phyloP scores from a whole-genome alignment of 176 grass and related monocot species.

The Lolium perenne region DNA sequence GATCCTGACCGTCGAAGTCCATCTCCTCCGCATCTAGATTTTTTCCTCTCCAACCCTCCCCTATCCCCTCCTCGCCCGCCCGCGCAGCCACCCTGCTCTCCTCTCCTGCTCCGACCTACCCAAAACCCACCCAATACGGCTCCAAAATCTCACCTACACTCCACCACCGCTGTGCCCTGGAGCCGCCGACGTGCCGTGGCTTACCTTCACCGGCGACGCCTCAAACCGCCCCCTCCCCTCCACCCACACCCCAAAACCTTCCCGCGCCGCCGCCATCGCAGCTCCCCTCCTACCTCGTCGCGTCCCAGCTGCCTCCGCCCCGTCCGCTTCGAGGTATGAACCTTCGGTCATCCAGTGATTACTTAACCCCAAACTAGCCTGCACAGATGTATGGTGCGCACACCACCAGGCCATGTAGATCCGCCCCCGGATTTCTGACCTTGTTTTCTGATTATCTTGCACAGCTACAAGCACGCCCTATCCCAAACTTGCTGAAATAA shows the following conservation, averaged over 20 bases:
- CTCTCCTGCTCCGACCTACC: conserved; percentile 14
- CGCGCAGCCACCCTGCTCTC: conserved; percentile 24
- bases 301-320: neutral
- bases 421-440: neutral
- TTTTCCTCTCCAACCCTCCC: neutral
- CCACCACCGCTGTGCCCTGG: neutral
- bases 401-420: neutral
- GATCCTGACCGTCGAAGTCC: neutral
- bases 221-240: neutral
- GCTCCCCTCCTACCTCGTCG: neutral
- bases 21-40: neutral
- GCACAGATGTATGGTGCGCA: neutral
- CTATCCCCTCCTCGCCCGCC: conserved; percentile 20
- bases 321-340: neutral
- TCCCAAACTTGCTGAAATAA: conserved; percentile 8
- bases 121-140: conserved; percentile 11
- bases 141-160: conserved; percentile 11
- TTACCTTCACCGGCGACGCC: neutral
- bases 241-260: neutral
- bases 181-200: neutral
- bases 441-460: conserved; percentile 20
- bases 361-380: neutral
- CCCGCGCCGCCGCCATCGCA: neutral
- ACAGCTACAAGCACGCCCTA: neutral
- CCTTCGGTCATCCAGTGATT: neutral